Evolutionary conservation across 805 yeast species (phyloP).

Genomic region (Torulaspora gathmanii): DNA sequence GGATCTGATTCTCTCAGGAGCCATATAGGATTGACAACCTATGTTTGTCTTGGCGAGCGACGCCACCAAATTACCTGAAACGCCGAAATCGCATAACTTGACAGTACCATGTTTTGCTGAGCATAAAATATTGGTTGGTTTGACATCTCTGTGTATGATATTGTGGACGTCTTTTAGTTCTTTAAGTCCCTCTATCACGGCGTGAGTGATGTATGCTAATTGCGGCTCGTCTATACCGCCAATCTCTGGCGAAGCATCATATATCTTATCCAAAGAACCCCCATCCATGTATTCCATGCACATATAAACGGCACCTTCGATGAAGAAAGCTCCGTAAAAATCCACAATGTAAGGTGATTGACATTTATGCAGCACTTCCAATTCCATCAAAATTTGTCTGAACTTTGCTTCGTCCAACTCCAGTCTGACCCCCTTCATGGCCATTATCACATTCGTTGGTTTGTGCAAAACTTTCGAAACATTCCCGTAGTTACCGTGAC

Average conservation of each 20-base stretch:
- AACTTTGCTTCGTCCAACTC: slow-evolving; percentile 93
- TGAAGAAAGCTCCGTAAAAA: slow-evolving; percentile 95
- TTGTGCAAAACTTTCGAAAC: slow-evolving; percentile 89
- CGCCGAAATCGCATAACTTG: slow-evolving; percentile 94
- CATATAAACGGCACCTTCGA: slow-evolving; percentile 97
- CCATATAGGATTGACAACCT: slow-evolving; percentile 98
- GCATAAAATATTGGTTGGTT: slow-evolving; percentile 89
- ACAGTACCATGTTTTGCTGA: slow-evolving; percentile 74
- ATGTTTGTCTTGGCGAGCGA: slow-evolving; percentile 92
- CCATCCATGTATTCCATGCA: slow-evolving; percentile 98
- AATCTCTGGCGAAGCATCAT: slow-evolving; percentile 45
- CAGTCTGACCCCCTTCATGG: slow-evolving; percentile 92
- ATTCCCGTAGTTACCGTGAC: slow-evolving; percentile 94
- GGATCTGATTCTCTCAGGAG: slow-evolving; percentile 89
- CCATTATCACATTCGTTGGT: slow-evolving; percentile 90
- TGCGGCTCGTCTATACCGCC: slow-evolving; percentile 72
- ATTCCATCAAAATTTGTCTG: slow-evolving; percentile 91
- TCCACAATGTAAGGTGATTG: slow-evolving; percentile 88
- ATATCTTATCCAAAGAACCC: slow-evolving; percentile 84
- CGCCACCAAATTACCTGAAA: slow-evolving; percentile 89
- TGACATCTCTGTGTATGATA: slow-evolving; percentile 93
- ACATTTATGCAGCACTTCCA: slow-evolving; percentile 90
- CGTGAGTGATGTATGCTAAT: slow-evolving; percentile 71
- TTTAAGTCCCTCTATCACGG: slow-evolving; percentile 75
- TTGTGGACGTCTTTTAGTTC: slow-evolving; percentile 85